A percentile compares a stretch with the other conserved stretches of the same genome.
Evolutionary conservation across 2,329 filamentous ascomycete genomes (phyloP).

Genomic region (Periconia sp.): DNA sequence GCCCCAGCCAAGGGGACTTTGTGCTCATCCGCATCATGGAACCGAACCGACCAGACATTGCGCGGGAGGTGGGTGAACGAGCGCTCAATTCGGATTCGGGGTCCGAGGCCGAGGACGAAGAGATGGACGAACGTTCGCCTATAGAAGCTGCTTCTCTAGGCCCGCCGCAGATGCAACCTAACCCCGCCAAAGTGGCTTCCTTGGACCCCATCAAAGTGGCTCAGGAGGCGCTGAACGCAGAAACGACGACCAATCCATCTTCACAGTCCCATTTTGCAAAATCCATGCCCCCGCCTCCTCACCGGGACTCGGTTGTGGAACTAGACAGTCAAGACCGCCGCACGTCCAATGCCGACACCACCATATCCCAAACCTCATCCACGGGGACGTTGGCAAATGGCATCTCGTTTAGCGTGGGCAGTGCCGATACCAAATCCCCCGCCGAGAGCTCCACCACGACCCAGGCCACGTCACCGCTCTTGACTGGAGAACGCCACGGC

Average conservation of each 20-base stretch:
- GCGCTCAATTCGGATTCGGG: slow-evolving; percentile 57
- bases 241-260: slow-evolving; percentile 10
- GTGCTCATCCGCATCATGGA: slow-evolving; percentile 71
- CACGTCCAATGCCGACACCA: slow-evolving; percentile 11
- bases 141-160: slow-evolving; percentile 11
- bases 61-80: slow-evolving; percentile 60
- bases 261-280: slow-evolving; percentile 12
- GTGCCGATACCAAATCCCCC: slow-evolving; percentile 14
- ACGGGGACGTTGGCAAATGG: slow-evolving; percentile 15
- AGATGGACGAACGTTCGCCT: slow-evolving; percentile 32
- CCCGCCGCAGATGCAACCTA: slow-evolving; percentile 9
- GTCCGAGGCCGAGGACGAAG: slow-evolving; percentile 53
- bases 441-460: slow-evolving; percentile 11
- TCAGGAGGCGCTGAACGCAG: slow-evolving; percentile 21
- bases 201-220: slow-evolving; percentile 23
- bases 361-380: slow-evolving; percentile 12
- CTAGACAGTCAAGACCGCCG: slow-evolving; percentile 15
- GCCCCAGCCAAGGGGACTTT: slow-evolving; percentile 66
- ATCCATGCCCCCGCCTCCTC: slow-evolving; percentile 13
- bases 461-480: slow-evolving; percentile 17
- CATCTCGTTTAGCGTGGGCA: slow-evolving; percentile 4
- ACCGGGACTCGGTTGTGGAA: slow-evolving; percentile 26
- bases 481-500: slow-evolving; percentile 21
- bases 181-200: slow-evolving; percentile 11
- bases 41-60: slow-evolving; percentile 70